Conservation (phyloP, 2,329 filamentous ascomycete species). For the Fusarium xyrophilum region DNA sequence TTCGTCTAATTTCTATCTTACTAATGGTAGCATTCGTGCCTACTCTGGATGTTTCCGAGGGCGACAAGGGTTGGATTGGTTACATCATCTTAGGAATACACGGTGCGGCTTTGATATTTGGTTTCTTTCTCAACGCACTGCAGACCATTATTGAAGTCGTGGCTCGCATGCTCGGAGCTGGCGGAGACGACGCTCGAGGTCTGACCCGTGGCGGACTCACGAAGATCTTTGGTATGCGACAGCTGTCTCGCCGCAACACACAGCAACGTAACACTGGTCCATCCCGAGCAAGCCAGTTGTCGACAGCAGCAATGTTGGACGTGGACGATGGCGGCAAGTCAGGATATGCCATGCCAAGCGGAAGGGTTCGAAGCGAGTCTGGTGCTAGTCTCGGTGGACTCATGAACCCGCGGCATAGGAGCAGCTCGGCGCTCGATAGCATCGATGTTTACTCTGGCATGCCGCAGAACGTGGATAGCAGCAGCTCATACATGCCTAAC, state of each 20-base stretch:
- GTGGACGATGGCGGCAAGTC: constrained; percentile 70
- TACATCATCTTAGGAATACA: constrained; percentile 91
- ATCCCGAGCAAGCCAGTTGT: constrained; percentile 81
- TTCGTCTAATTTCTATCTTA: constrained; percentile 78
- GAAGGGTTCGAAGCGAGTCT: constrained; percentile 67
- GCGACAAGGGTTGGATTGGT: constrained; percentile 90
- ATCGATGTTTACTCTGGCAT: constrained; percentile 55
- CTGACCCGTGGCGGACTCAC: constrained; percentile 81
- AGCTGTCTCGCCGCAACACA: constrained; percentile 76
- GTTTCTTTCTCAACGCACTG: constrained; percentile 90
- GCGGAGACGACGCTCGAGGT: constrained; percentile 73
- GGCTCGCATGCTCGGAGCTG: constrained; percentile 82
- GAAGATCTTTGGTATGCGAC: constrained; percentile 91
- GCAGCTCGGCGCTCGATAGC: constrained; percentile 63
- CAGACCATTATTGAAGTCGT: constrained; percentile 90
- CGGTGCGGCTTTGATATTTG: constrained; percentile 82
- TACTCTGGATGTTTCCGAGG: constrained; percentile 77
- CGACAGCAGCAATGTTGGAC: constrained; percentile 80
- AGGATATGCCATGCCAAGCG: constrained; percentile 61
- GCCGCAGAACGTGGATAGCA: constrained; percentile 61
- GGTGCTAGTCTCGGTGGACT: constrained; percentile 64
- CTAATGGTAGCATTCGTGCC: constrained; percentile 86
- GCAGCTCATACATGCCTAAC: constrained; percentile 73
- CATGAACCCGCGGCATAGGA: constrained; percentile 56
- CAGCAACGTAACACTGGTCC: constrained; percentile 65